Percentiles rank a stretch among this genome's conserved stretches.
Evolutionary conservation across 805 yeast genomes (phyloP).

Genomic region (Starmerella stigmatis): DNA sequence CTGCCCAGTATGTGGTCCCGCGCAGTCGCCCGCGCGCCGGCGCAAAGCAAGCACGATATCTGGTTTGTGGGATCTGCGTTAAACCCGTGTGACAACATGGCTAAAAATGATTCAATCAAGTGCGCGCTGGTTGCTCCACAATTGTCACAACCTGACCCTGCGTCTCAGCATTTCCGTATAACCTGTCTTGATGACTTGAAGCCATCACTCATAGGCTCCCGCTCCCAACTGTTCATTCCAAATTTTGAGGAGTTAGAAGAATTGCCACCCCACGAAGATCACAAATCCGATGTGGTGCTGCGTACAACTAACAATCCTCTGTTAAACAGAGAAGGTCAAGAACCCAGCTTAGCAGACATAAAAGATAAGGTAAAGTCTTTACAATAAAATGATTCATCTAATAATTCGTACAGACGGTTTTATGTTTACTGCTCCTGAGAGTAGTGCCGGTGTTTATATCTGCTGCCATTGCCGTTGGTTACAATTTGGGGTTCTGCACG

Average conservation of each 20-base stretch:
- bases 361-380: neutral
- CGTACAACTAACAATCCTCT: neutral
- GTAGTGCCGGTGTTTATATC: too few relatives aligned
- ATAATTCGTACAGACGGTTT: too few relatives aligned
- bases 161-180: conserved; percentile 9
- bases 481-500: too few relatives aligned
- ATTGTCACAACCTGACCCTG: conserved; percentile 4
- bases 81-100: conserved; percentile 21
- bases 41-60: conserved; percentile 12
- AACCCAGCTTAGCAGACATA: conserved; percentile 3
- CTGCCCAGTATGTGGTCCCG: conserved; percentile 22
- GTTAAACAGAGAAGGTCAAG: neutral
- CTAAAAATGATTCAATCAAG: conserved; percentile 1
- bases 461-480: too few relatives aligned
- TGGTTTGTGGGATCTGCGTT: conserved; percentile 25
- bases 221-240: neutral
- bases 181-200: neutral
- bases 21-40: conserved; percentile 22
- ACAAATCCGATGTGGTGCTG: neutral
- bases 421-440: too few relatives aligned
- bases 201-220: neutral
- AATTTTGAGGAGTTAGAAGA: neutral
- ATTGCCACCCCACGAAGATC: neutral
- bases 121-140: conserved; percentile 14
- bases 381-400: too few relatives aligned